These are phyloP conservation scores for Citrus cavaleriei DNA, from an alignment of 345 rosid species.

Conservation along the genomic window DNA sequence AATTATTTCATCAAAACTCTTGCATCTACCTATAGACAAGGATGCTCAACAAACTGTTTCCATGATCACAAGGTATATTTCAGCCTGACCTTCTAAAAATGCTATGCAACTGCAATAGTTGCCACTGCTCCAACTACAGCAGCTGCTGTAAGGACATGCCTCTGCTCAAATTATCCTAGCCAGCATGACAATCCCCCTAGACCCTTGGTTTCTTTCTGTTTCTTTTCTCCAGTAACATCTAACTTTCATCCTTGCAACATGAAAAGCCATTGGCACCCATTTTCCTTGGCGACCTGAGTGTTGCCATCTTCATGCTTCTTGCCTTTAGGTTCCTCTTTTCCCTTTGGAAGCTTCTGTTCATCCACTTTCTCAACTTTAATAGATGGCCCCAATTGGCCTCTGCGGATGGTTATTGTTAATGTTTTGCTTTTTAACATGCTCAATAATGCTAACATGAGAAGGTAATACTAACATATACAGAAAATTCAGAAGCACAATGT, in stretches of 20 bases:
- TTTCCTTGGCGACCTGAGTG: constrained; percentile 21
- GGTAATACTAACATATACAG: neutral
- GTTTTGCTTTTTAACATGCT: neutral
- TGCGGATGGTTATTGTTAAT: constrained; percentile 24
- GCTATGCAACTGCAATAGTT: constrained; percentile 14
- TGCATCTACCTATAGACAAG: constrained; percentile 16
- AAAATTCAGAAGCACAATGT: neutral
- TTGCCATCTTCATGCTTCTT: constrained; percentile 29
- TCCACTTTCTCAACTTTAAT: constrained; percentile 27
- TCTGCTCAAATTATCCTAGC: constrained; percentile 50
- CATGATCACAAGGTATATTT: constrained; percentile 18
- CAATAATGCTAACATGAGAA: neutral
- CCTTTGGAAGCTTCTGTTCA: constrained; percentile 38
- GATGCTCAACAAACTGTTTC: constrained; percentile 11
- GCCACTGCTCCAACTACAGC: constrained; percentile 75
- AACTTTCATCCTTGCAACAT: constrained; percentile 52
- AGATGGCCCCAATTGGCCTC: constrained; percentile 68
- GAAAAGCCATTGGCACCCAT: constrained; percentile 54
- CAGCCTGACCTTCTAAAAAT: constrained; percentile 55
- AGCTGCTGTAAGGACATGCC: constrained; percentile 48
- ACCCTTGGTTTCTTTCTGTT: constrained; percentile 19
- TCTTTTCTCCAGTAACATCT: constrained; percentile 23
- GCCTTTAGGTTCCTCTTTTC: constrained; percentile 18
- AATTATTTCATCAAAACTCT: constrained; percentile 21
- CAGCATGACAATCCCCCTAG: constrained; percentile 31